Percentiles rank a stretch among this genome's conserved stretches.
These are phyloP conservation scores for Suhomyces choctaworum DNA, from an alignment of 1,139 yeast species.

Conservation along the genomic window DNA sequence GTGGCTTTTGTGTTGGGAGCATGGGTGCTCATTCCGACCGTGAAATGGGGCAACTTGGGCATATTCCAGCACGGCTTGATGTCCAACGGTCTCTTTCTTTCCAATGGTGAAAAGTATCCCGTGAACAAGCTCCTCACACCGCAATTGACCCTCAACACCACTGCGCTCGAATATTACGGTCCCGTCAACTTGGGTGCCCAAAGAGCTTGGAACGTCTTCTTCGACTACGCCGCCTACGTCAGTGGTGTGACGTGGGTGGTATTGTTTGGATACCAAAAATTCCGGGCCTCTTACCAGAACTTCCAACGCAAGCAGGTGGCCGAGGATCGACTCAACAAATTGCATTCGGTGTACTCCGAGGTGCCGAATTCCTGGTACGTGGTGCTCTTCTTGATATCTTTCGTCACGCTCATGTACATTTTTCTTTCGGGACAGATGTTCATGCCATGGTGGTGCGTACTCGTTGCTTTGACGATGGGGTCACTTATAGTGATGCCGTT, in stretches of 20 bases:
- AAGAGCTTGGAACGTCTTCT: slow-evolving; percentile 51
- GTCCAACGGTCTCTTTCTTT: slow-evolving; percentile 20
- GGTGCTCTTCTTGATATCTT: slow-evolving; percentile 34
- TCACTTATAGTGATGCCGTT: slow-evolving; percentile 49
- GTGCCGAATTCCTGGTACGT: slow-evolving; percentile 48
- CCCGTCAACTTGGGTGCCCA: slow-evolving; percentile 40
- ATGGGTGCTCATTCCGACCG: slow-evolving; percentile 22
- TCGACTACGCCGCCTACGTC: slow-evolving; percentile 52
- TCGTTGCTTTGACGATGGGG: slow-evolving; percentile 46
- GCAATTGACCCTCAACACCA: slow-evolving; percentile 17
- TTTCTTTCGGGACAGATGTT: slow-evolving; percentile 41
- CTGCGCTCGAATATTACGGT: slow-evolving; percentile 20
- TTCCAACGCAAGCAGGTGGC: slow-evolving; percentile 15
- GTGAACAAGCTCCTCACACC: slow-evolving; percentile 18
- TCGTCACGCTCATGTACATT: slow-evolving; percentile 34
- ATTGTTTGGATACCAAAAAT: slow-evolving; percentile 38
- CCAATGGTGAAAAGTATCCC: slow-evolving; percentile 19
- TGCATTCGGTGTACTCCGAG: slow-evolving; percentile 37
- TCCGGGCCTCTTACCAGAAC: slow-evolving; percentile 14
- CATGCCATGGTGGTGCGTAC: slow-evolving; percentile 52
- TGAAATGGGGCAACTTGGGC: slow-evolving; percentile 19
- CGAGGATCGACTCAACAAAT: slow-evolving; percentile 42
- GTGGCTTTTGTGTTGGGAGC: slow-evolving; percentile 22
- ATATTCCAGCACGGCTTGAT: slow-evolving; percentile 17
- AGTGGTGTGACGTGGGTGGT: slow-evolving; percentile 50